A percentile compares a stretch with the other conserved stretches of the same genome.
Conservation (phyloP, 1,284 basidiomycete species). For the Mrakiaceae sp. region DNA sequence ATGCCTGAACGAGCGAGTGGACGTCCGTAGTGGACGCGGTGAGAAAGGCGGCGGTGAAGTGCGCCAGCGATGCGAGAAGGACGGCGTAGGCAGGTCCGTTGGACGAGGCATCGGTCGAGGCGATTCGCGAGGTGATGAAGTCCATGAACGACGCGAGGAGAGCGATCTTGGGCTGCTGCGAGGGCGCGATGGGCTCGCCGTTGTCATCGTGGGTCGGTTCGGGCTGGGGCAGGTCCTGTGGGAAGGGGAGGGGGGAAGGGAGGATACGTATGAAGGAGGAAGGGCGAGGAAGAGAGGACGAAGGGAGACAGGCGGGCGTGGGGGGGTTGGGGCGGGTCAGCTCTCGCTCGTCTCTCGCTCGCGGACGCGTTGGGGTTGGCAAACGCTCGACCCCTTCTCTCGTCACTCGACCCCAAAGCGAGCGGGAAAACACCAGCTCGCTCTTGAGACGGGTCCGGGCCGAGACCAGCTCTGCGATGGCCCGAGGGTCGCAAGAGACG, state of each 20-base stretch:
- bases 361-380: no score
- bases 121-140: constrained; percentile 54
- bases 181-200: constrained; percentile 21
- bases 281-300: not conserved
- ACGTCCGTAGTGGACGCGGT: constrained; percentile 50
- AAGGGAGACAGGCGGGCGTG: not conserved
- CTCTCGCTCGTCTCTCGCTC: not conserved
- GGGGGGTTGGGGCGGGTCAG: not conserved
- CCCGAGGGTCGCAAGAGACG: not conserved
- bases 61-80: constrained; percentile 57
- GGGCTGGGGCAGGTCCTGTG: constrained; percentile 12
- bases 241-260: not conserved
- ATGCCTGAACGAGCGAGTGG: constrained; percentile 65
- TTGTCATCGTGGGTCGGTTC: constrained; percentile 26
- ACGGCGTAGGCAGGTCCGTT: constrained; percentile 52
- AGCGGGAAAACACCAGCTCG: no score
- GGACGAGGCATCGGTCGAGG: constrained; percentile 41
- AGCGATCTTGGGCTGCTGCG: constrained; percentile 53
- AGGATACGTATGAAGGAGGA: not conserved
- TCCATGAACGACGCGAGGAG: constrained; percentile 68
- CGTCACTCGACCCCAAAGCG: no score
- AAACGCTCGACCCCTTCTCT: no score
- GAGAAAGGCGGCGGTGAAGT: constrained; percentile 71
- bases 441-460: no score
- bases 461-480: not conserved